A percentile compares a stretch with the other conserved stretches of the same genome.
phyloP scores from a whole-genome alignment of 2,329 filamentous ascomycete genomes.

The Coleophoma cylindrospora region DNA sequence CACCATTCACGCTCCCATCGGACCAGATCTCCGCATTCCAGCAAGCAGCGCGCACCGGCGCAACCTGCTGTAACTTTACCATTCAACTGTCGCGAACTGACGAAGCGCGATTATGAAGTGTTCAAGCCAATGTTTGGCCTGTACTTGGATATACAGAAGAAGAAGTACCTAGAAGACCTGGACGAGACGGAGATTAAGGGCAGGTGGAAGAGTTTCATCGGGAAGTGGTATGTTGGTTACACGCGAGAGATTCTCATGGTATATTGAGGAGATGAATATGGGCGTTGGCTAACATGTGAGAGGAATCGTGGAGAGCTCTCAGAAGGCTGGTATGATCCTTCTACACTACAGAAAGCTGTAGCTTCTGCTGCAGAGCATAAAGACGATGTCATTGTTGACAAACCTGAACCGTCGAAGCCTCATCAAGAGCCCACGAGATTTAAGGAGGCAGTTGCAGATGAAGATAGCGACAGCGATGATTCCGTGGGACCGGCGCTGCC shows the following conservation, averaged over 20 bases:
- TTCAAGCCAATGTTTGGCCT: constrained; percentile 73
- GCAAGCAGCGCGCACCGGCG: constrained; percentile 21
- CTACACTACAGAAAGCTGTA: constrained; percentile 35
- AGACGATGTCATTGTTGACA: constrained; percentile 7
- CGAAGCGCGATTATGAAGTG: constrained; percentile 59
- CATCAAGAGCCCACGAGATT: constrained; percentile 4
- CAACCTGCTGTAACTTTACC: constrained; percentile 43
- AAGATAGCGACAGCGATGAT: constrained; percentile 27
- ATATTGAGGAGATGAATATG: neutral
- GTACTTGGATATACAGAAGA: constrained; percentile 87
- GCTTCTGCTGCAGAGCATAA: constrained; percentile 8
- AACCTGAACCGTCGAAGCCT: constrained; percentile 1
- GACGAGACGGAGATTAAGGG: constrained; percentile 72
- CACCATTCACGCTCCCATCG: constrained; percentile 8
- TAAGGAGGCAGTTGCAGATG: constrained; percentile 3
- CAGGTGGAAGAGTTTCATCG: constrained; percentile 88
- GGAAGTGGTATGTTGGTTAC: constrained; percentile 64
- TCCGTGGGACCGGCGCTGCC: constrained; percentile 42
- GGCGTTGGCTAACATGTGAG: constrained; percentile 37
- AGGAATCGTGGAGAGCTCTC: constrained; percentile 83
- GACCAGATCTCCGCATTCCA: constrained; percentile 14
- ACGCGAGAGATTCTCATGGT: neutral
- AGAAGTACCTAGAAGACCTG: constrained; percentile 62
- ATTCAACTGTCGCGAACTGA: constrained; percentile 58
- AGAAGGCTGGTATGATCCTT: constrained; percentile 90